A percentile compares a stretch with the other conserved stretches of the same genome.
phyloP scores from a whole-genome alignment of 2,329 filamentous ascomycete genomes.

The Drechslerella stenobrocha region DNA sequence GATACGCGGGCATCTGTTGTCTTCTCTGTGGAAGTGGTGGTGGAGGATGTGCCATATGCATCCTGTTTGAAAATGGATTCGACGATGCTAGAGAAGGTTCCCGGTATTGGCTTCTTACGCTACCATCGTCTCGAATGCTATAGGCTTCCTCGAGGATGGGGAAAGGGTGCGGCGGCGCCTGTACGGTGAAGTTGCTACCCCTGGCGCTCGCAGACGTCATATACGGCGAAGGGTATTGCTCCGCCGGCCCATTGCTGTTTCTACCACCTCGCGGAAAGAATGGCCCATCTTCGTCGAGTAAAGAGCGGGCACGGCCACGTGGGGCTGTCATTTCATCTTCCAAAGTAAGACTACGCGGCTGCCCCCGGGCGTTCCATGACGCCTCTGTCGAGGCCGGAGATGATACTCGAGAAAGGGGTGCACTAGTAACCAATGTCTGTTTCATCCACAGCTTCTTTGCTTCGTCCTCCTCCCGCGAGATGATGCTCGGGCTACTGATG shows the following conservation, averaged over 20 bases:
- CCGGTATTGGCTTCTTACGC: conserved; percentile 41
- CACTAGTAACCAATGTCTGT: conserved; percentile 39
- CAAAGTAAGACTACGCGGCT: conserved; percentile 33
- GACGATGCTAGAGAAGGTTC: conserved; percentile 41
- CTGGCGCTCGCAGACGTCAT: conserved; percentile 25
- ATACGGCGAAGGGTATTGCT: conserved; percentile 41
- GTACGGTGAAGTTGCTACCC: conserved; percentile 28
- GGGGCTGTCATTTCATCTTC: conserved; percentile 29
- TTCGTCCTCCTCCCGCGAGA: conserved; percentile 38
- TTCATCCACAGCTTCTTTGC: conserved; percentile 46
- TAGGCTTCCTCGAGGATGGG: conserved; percentile 36
- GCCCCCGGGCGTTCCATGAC: conserved; percentile 20
- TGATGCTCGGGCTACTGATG: conserved; percentile 43
- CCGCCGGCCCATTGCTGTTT: conserved; percentile 6
- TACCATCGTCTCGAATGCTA: conserved; percentile 33
- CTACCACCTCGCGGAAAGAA: conserved; percentile 35
- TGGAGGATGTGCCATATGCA: conserved; percentile 36
- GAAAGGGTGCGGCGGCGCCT: conserved; percentile 29
- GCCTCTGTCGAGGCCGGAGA: conserved; percentile 36
- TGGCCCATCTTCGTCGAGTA: conserved; percentile 35
- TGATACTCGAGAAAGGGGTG: conserved; percentile 35
- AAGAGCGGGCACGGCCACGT: conserved; percentile 17
- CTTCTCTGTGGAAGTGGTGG: conserved; percentile 23
- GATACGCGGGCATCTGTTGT: conserved; percentile 29
- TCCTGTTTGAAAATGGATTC: conserved; percentile 40